Evolutionary conservation across 2,329 filamentous ascomycete species (phyloP).

Genomic region (Xylaria sp.): DNA sequence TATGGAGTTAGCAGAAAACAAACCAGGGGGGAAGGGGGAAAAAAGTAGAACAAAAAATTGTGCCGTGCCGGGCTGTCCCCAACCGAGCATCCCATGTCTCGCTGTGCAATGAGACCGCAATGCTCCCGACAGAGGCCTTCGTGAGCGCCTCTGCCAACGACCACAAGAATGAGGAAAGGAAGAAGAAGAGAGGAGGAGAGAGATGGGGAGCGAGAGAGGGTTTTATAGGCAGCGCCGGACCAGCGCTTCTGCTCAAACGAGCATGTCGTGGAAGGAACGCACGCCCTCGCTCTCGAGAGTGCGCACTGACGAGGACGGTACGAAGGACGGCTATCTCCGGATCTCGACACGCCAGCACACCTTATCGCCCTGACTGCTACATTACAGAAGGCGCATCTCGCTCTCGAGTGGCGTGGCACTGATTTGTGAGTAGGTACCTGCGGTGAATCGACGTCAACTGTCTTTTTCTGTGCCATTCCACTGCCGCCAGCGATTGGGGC

Average conservation of each 20-base stretch:
- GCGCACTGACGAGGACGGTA: neutral
- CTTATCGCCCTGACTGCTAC: neutral
- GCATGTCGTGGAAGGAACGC: neutral
- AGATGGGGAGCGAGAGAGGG: neutral
- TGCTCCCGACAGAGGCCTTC: neutral
- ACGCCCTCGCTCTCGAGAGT: neutral
- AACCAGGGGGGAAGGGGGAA: neutral
- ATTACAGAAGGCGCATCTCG: neutral
- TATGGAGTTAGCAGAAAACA: constrained; percentile 13
- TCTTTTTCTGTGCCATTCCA: neutral
- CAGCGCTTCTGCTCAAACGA: neutral
- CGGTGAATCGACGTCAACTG: neutral
- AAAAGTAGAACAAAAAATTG: constrained; percentile 13
- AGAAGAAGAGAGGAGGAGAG: neutral
- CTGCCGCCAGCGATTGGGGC: neutral
- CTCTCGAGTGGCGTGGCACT: neutral
- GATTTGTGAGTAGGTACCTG: constrained; percentile 1
- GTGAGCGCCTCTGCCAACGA: neutral
- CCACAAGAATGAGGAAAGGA: neutral
- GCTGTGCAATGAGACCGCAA: constrained; percentile 12
- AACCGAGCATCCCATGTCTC: neutral
- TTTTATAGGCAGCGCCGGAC: neutral
- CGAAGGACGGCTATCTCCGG: no score
- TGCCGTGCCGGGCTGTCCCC: neutral
- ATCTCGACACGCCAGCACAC: neutral